These are phyloP conservation scores for Pseudogymnoascus sp. DNA, from an alignment of 2,329 filamentous ascomycete species.

Conservation along the genomic window DNA sequence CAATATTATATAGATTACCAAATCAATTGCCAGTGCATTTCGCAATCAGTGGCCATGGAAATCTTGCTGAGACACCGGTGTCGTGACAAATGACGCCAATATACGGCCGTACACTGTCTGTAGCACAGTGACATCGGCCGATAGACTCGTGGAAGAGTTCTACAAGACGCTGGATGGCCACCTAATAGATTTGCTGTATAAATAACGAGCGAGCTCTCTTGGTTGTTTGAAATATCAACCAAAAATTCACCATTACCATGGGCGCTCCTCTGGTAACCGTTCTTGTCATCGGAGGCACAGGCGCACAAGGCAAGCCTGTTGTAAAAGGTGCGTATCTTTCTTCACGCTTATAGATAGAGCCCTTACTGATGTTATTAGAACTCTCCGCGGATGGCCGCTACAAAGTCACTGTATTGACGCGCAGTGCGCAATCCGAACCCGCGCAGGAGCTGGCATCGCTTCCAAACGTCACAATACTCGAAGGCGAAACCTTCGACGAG, in stretches of 20 bases:
- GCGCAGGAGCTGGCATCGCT: constrained; percentile 18
- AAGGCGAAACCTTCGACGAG: constrained; percentile 23
- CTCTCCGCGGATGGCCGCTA: constrained; percentile 6
- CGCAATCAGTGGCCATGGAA: neutral
- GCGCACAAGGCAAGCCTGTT: constrained; percentile 32
- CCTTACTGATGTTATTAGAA: neutral
- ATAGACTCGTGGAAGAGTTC: neutral
- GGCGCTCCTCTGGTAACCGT: constrained; percentile 33
- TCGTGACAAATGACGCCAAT: neutral
- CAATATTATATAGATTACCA: neutral
- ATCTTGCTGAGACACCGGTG: neutral
- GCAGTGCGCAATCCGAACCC: constrained; percentile 8
- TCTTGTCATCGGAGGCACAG: constrained; percentile 38
- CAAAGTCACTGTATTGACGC: constrained; percentile 11
- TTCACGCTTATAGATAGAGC: neutral
- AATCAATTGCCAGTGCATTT: neutral
- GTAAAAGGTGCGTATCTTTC: constrained; percentile 25
- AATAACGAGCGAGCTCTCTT: neutral
- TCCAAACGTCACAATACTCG: constrained; percentile 20
- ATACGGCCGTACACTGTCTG: neutral
- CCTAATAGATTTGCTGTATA: neutral
- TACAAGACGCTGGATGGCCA: neutral
- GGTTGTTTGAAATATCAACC: neutral
- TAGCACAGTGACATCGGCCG: neutral
- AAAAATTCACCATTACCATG: neutral